Conservation (phyloP, 2,329 filamentous ascomycete genomes). For the Ophiostoma tasmaniense region DNA sequence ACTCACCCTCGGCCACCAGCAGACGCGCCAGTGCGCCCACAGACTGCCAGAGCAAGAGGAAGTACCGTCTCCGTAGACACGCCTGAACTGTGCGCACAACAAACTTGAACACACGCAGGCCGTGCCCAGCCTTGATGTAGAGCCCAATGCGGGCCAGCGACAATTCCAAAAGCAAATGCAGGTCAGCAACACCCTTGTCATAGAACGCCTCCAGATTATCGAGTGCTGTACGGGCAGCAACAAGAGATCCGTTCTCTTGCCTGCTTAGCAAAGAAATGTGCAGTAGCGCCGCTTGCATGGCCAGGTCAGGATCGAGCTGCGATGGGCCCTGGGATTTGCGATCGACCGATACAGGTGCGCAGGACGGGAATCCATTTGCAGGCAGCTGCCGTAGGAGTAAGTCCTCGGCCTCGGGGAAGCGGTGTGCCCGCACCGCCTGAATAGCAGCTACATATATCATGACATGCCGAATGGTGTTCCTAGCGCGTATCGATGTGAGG, state of each 20-base stretch:
- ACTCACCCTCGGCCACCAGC: slow-evolving; percentile 62
- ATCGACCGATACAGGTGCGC: neutral
- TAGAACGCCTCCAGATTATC: slow-evolving; percentile 19
- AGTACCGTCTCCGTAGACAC: slow-evolving; percentile 59
- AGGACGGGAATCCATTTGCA: slow-evolving; percentile 15
- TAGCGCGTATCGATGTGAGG: slow-evolving; percentile 17
- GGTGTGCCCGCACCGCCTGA: slow-evolving; percentile 15
- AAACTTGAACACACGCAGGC: slow-evolving; percentile 68
- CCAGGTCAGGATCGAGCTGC: slow-evolving; percentile 44
- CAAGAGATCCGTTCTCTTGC: slow-evolving; percentile 18
- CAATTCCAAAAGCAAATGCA: slow-evolving; percentile 53
- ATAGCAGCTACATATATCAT: slow-evolving; percentile 15
- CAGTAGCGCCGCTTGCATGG: slow-evolving; percentile 42
- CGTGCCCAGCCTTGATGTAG: slow-evolving; percentile 57
- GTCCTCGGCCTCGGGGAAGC: slow-evolving; percentile 18
- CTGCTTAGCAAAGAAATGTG: slow-evolving; percentile 45
- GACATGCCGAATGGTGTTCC: slow-evolving; percentile 16
- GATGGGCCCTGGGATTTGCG: slow-evolving; percentile 23
- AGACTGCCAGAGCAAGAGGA: slow-evolving; percentile 65
- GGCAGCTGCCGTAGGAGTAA: slow-evolving; percentile 18
- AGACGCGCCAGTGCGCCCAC: slow-evolving; percentile 59
- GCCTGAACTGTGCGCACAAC: slow-evolving; percentile 67
- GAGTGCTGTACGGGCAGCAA: slow-evolving; percentile 35
- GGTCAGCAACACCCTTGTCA: slow-evolving; percentile 30
- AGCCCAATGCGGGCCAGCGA: slow-evolving; percentile 66